Evolutionary conservation across 305 asterid species (phyloP).

Genomic region (Fraxinus latifolia): DNA sequence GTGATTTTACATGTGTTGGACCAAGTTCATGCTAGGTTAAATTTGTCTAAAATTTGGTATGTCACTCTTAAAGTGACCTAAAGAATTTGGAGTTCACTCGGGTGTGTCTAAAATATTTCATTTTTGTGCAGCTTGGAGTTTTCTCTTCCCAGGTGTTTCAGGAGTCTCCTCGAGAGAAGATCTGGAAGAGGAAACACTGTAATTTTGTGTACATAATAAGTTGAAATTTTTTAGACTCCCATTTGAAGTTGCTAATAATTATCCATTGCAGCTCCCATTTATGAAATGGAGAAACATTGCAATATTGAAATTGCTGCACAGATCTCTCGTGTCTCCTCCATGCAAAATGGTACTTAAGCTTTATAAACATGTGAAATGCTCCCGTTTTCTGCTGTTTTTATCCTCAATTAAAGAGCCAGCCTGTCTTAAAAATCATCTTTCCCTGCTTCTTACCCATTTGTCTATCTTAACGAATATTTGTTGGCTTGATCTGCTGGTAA

Average conservation of each 20-base stretch:
- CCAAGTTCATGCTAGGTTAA: background rate
- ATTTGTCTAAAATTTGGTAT: background rate
- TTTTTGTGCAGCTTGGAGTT: constrained; percentile 81
- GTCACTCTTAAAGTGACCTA: background rate
- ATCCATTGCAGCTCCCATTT: constrained; percentile 78
- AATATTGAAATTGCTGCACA: constrained; percentile 94
- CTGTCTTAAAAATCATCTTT: background rate
- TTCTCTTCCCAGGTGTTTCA: constrained; percentile 98
- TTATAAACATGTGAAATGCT: constrained; percentile 11
- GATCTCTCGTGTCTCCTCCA: constrained; percentile 64
- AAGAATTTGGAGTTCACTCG: constrained; percentile 1
- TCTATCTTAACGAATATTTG: background rate
- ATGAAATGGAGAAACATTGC: constrained; percentile 97
- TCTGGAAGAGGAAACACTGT: constrained; percentile 94
- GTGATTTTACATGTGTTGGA: background rate
- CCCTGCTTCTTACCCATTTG: background rate
- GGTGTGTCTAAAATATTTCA: constrained; percentile 20
- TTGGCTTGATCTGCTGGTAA: background rate
- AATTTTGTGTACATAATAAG: constrained; percentile 19
- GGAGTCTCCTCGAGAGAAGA: constrained; percentile 91
- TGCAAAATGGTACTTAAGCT: constrained; percentile 58
- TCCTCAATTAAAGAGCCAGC: background rate
- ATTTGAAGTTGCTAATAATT: constrained; percentile 28
- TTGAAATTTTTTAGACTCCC: constrained; percentile 18
- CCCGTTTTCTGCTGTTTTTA: background rate